These are phyloP conservation scores for Sicyos baderoa DNA, from an alignment of 306 rosid genomes.

Conservation along the genomic window DNA sequence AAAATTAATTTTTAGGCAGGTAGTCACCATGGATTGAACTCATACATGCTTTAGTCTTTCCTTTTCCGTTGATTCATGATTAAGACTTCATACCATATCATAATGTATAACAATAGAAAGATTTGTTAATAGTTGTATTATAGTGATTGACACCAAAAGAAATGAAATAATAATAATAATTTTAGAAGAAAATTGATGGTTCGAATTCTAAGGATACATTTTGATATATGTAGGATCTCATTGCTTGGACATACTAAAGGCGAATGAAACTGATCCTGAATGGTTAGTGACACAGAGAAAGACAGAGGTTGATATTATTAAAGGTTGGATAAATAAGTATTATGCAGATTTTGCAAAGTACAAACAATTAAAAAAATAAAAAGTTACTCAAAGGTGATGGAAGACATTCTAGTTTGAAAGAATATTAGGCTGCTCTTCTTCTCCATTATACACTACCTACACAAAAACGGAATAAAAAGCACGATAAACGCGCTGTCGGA, in stretches of 20 bases:
- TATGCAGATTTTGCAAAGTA: slow-evolving; percentile 23
- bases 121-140: too few species aligned
- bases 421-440: not conserved
- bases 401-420: slow-evolving; percentile 2
- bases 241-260: slow-evolving; percentile 38
- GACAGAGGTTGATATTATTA: slow-evolving; percentile 28
- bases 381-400: not conserved
- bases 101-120: not conserved
- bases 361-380: not conserved
- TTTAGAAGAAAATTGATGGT: too few species aligned
- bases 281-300: slow-evolving; percentile 42
- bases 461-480: not conserved
- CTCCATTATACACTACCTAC: not conserved
- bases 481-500: not conserved
- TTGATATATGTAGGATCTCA: slow-evolving; percentile 45
- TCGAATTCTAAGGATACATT: not conserved
- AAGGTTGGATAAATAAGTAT: slow-evolving; percentile 36
- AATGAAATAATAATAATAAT: too few species aligned
- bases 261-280: slow-evolving; percentile 32
- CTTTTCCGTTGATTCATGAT: not conserved
- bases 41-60: not conserved
- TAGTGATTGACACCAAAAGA: too few species aligned
- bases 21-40: too few species aligned
- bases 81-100: not conserved
- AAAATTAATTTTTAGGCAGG: too few species aligned